Base-by-base conservation (phyloP, 116 monocot species). In the Thalassia testudinum region DNA sequence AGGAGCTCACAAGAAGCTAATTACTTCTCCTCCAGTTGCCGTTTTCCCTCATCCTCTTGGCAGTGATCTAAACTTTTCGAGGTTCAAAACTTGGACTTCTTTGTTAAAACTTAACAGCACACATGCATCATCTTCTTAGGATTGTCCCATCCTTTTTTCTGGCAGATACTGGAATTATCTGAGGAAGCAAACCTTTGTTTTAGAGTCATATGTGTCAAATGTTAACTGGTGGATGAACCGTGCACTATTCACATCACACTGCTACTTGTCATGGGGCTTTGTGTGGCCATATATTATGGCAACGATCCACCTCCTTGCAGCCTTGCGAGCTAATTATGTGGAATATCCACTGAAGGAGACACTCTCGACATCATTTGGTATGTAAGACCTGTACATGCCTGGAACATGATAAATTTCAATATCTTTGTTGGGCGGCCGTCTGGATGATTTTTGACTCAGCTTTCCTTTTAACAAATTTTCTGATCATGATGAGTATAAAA, bases 141-240 rank as follows among this genome's bases (percentile, higher is more conserved):
- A 34, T 34, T 10, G 6, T 34, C 30, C 30, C 30, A 10, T 34
- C 10, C n/a, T 17, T 60, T 26, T 21, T 21, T 23, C 42, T 22
- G 67, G 63, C 70, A 97, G 97, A 59, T 97, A 89, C 62, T 97
- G 97, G 97, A 97, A 97, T 70, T 97, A 97, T 62, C 68, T 97
- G 26, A 76, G 88, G 72, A 97, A 97, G 73, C 97, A 97, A 72
- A 97, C 97, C 26, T 89, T 97, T 80, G 89, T 97, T 66, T 60
- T 97, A 21, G 97, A 97, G 68, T 97, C 97, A 37, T 97, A 89
- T 44, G 79, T 79, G 63, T 85, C 89, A 27, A 70, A 50, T n/a
- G 85, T 89, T 47, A 97, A 97, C 48, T 85, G 89, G 89, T 44
- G 79, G 52, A 97, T 97, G 97, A 97, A 97, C 59, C 88, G 88